Base-by-base conservation (phyloP, 2,329 filamentous ascomycete species). In the Verticillium nubilum region DNA sequence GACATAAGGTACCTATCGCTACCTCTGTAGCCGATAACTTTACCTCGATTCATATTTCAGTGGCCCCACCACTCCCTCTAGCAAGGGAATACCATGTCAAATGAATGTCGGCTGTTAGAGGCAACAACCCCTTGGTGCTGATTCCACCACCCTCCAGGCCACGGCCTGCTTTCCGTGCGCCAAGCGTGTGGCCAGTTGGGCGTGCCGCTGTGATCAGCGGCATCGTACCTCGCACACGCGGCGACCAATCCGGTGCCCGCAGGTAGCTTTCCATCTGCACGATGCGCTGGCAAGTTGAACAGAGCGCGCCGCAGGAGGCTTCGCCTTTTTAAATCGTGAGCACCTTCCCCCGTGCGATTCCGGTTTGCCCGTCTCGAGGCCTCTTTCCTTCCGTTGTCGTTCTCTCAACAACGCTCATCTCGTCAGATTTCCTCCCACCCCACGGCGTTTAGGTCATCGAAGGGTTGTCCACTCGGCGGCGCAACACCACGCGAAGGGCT, bases 281-380 rank as follows among this genome's bases (percentile, higher is more conserved):
- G 62, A 65, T 65, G 64, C 63, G 64, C 63, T 66, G 64, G 64
- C 64, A 66, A 25, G 29, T 54, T 23, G 52, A 33, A 50, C 42
- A 50, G 42, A n/a, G 42, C 35, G n/a, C 42, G 42, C 42, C 23
- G 19, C 42, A 50, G 42, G n/a, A 23, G 42, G 19, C 42, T 13
- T 50, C 42, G 19, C 42, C 6, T 23, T 25, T 12, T 25, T 31
- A 50, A 50, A 50, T 50, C 42, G 42, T 50, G 42, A 50, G 17
- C 19, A 50, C 19, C 12, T 10, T 50, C 17, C 42, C 42, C 35
- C 42, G 5, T 50, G 23, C n/a, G 9, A 25, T 7, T 12, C 4
- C 3, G 17, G 19, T 4, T 12, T n/a, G 9, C 7, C n/a, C 25
- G n/a, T 19, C 42, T 23, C 19, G 9, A 23, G 10, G 10, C 10